phyloP scores from a whole-genome alignment of 1,284 basidiomycete species.

The Hymenochaete sp. region DNA sequence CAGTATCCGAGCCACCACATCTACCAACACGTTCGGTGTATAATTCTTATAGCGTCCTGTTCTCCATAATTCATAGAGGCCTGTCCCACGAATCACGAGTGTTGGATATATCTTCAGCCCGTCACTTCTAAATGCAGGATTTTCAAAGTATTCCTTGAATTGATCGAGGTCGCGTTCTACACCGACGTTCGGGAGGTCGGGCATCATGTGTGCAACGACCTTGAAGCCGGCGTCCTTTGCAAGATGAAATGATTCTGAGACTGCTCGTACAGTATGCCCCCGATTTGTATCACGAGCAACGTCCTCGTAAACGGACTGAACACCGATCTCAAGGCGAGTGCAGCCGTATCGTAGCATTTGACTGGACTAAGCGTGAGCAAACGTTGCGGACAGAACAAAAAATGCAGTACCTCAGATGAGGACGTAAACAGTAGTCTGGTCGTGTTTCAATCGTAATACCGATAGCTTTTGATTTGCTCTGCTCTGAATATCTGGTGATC shows the following conservation, averaged over 20 bases:
- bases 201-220: constrained; percentile 98
- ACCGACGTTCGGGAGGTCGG: constrained; percentile 94
- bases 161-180: constrained; percentile 97
- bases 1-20: constrained; percentile 93
- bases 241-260: constrained; percentile 95
- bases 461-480: constrained; percentile 96
- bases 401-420: constrained; percentile 70
- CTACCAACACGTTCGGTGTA: constrained; percentile 95
- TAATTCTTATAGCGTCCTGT: constrained; percentile 99
- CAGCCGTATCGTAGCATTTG: constrained; percentile 99
- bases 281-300: constrained; percentile 98
- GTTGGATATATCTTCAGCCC: constrained; percentile 99
- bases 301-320: constrained; percentile 98
- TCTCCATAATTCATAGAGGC: constrained; percentile 93
- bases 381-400: constrained; percentile 6
- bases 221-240: constrained; percentile 99
- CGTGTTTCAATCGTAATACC: constrained; percentile 99
- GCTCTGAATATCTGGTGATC: constrained; percentile 73
- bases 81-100: constrained; percentile 95
- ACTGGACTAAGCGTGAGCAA: constrained; percentile 33
- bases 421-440: constrained; percentile 96
- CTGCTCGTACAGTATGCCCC: constrained; percentile 95
- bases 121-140: constrained; percentile 94
- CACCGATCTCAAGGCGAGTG: constrained; percentile 95
- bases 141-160: constrained; percentile 99